phyloP scores from a whole-genome alignment of 2,329 filamentous ascomycete species.

The Pleochaeta shiraiana region DNA sequence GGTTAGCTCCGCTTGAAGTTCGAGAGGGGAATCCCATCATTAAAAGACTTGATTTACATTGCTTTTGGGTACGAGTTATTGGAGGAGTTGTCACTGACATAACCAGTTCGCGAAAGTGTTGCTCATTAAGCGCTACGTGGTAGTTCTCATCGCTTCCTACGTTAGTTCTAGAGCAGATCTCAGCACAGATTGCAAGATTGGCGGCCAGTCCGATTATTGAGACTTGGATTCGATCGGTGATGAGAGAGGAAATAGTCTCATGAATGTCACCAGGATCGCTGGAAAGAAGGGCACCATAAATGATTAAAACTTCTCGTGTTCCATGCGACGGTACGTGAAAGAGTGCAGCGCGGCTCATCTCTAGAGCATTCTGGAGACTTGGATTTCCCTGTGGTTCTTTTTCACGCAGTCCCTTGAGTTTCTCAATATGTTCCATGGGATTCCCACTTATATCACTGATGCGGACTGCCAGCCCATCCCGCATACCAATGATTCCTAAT shows the following conservation, averaged over 20 bases:
- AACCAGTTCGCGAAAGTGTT: constrained; percentile 74
- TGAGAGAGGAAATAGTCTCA: constrained; percentile 59
- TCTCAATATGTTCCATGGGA: constrained; percentile 66
- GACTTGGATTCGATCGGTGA: constrained; percentile 67
- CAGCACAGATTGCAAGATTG: constrained; percentile 77
- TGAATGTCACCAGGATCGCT: constrained; percentile 92
- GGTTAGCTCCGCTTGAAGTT: constrained; percentile 41
- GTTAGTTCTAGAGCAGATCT: constrained; percentile 77
- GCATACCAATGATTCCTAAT: constrained; percentile 79
- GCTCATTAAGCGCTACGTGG: constrained; percentile 65
- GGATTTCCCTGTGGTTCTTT: constrained; percentile 52
- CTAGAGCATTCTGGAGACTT: constrained; percentile 80
- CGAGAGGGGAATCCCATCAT: constrained; percentile 98
- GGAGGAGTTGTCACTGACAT: constrained; percentile 79
- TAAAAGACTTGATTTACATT: constrained; percentile 43
- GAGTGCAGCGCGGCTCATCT: constrained; percentile 84
- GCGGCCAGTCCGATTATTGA: constrained; percentile 79
- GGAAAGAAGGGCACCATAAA: constrained; percentile 77
- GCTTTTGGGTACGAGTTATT: constrained; percentile 43
- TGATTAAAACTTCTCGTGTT: constrained; percentile 75
- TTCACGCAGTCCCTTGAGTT: constrained; percentile 42
- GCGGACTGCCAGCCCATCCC: constrained; percentile 68
- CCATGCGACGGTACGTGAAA: constrained; percentile 87
- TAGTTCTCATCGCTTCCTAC: constrained; percentile 56
- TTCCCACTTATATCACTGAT: constrained; percentile 86